These are phyloP conservation scores for Blastobotrys attinorum DNA, from an alignment of 805 yeast genomes.

Conservation along the genomic window DNA sequence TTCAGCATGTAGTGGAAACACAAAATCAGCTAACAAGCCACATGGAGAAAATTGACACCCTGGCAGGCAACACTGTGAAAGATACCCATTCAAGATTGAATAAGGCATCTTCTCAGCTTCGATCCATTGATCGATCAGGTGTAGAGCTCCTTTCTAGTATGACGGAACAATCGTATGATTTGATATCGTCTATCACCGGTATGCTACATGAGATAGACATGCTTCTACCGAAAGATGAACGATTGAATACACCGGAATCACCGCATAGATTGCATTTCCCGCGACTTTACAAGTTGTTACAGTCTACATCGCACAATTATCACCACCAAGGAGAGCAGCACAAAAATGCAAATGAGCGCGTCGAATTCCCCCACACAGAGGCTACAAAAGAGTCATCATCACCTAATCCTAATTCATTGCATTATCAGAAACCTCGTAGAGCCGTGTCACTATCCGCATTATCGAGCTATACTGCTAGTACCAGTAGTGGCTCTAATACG, in stretches of 20 bases:
- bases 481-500: no score
- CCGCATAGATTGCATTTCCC: constrained; percentile 40
- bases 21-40: constrained; percentile 13
- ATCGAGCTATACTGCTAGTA: no score
- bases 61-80: constrained; percentile 8
- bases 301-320: no score
- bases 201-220: constrained; percentile 27
- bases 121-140: constrained; percentile 1
- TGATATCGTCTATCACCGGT: constrained; percentile 10
- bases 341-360: no score
- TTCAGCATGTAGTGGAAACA: constrained; percentile 9
- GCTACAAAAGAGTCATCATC: no score
- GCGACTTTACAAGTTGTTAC: constrained; percentile 28
- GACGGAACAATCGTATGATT: constrained; percentile 9
- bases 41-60: constrained; percentile 15
- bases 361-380: no score
- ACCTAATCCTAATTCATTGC: no score
- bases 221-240: constrained; percentile 30
- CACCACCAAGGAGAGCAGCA: no score
- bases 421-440: no score
- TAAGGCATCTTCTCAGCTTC: constrained; percentile 1
- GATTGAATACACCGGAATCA: constrained; percentile 30
- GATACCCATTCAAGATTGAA: constrained; percentile 9
- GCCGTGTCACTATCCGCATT: no score
- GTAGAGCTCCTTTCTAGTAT: constrained; percentile 7